Evolutionary conservation across 495 filamentous ascomycete genomes (phyloP).

Genomic region (Tricharina praecox): DNA sequence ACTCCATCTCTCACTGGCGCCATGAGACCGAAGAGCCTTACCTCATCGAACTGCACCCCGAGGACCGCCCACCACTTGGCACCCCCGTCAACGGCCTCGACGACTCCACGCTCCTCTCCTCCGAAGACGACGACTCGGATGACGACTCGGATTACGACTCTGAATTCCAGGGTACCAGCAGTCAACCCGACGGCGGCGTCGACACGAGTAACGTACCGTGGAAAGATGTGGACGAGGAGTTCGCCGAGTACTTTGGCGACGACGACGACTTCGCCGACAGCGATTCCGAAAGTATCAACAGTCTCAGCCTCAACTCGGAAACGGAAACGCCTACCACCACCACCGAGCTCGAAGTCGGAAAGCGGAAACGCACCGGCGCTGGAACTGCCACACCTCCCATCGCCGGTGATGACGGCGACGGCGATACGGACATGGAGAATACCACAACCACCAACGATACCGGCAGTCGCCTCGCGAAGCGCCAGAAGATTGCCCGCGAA

Average conservation of each 20-base stretch:
- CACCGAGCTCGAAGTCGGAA: constrained; percentile 9
- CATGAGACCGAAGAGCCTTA: constrained; percentile 60
- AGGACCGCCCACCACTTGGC: constrained; percentile 34
- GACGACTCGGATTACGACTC: constrained; percentile 28
- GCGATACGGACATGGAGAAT: constrained; percentile 9
- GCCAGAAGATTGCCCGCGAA: constrained; percentile 19
- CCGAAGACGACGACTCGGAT: constrained; percentile 34
- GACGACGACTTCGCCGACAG: constrained; percentile 36
- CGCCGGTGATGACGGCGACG: constrained; percentile 9
- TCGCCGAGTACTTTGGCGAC: constrained; percentile 28
- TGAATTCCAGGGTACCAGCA: neutral
- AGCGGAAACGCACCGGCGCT: constrained; percentile 9
- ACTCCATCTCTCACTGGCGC: constrained; percentile 63
- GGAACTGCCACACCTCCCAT: too few species aligned
- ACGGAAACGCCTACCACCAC: too few species aligned
- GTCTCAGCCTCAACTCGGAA: constrained; percentile 9
- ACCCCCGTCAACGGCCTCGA: constrained; percentile 25
- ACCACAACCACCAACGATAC: neutral
- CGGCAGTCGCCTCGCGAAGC: constrained; percentile 12
- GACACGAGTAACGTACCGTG: constrained; percentile 5
- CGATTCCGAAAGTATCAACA: constrained; percentile 4
- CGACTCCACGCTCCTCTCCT: constrained; percentile 23
- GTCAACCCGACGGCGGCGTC: constrained; percentile 26
- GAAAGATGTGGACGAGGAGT: constrained; percentile 7
- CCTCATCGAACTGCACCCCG: constrained; percentile 44